Conservation (phyloP, 1,139 yeast species). For the Hansenula lynferdii region DNA sequence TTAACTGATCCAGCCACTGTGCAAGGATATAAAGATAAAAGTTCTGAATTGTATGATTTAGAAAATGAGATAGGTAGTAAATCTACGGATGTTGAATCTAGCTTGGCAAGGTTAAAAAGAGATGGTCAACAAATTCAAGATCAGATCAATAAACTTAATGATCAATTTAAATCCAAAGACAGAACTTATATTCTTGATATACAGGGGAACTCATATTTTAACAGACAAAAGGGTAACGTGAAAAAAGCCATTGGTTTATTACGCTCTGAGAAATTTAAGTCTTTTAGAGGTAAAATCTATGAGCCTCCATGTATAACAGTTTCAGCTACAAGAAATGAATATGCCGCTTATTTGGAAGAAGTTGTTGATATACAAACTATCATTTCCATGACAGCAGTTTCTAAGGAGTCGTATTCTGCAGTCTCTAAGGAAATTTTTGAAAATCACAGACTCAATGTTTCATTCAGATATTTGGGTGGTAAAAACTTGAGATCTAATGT, state of each 20-base stretch:
- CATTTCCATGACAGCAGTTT: conserved; percentile 47
- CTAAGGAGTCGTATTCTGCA: conserved; percentile 38
- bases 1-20: neutral
- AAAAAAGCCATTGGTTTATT: conserved; percentile 33
- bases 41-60: conserved; percentile 19
- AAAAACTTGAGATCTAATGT: conserved; percentile 25
- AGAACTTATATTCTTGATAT: conserved; percentile 39
- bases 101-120: neutral
- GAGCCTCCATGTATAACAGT: conserved; percentile 81
- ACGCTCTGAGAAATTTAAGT: conserved; percentile 30
- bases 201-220: conserved; percentile 17
- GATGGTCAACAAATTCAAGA: conserved; percentile 5
- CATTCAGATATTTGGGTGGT: conserved; percentile 39
- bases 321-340: conserved; percentile 41
- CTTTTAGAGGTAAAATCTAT: conserved; percentile 39
- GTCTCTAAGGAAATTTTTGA: conserved; percentile 38
- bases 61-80: conserved; percentile 1
- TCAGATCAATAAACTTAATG: conserved; percentile 14
- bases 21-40: conserved; percentile 14
- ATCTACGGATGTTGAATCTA: neutral
- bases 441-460: conserved; percentile 30
- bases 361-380: conserved; percentile 50
- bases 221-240: conserved; percentile 23
- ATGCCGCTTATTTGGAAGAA: conserved; percentile 54
- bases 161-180: conserved; percentile 44